Percentiles rank a stretch among this genome's conserved stretches.
Evolutionary conservation across 116 monocot species (phyloP).

Genomic region (Dioscorea cayenensis): DNA sequence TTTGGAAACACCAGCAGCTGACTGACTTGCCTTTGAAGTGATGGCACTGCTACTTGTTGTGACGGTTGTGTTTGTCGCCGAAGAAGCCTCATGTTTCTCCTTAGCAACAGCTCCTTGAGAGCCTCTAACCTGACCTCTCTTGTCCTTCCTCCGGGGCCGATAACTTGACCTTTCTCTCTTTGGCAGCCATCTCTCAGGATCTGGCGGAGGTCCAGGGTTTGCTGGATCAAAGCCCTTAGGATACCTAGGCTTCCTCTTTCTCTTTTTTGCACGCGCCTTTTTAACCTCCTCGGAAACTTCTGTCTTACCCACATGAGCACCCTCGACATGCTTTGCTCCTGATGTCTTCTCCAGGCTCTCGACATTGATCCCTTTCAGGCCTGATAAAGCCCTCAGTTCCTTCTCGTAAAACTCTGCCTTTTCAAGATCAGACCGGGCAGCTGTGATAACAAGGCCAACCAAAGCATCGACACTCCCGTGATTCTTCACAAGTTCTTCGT

Average conservation of each 20-base stretch:
- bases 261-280: constrained; percentile 72
- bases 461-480: constrained; percentile 54
- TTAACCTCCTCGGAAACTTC: constrained; percentile 57
- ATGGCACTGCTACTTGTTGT: constrained; percentile 1
- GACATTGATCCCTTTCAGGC: constrained; percentile 59
- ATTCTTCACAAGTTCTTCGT: constrained; percentile 63
- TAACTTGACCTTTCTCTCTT: constrained; percentile 89
- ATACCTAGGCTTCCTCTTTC: constrained; percentile 84
- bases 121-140: constrained; percentile 79
- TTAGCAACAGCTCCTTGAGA: constrained; percentile 75
- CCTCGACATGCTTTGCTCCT: constrained; percentile 65
- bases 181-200: constrained; percentile 94
- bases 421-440: constrained; percentile 48
- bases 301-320: constrained; percentile 19
- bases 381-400: constrained; percentile 49
- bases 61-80: constrained; percentile 6
- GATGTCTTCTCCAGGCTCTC: constrained; percentile 74
- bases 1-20: constrained; percentile 16
- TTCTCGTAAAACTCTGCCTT: constrained; percentile 89
- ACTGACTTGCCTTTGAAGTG: constrained; percentile 33
- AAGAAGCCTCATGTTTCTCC: constrained; percentile 57
- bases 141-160: constrained; percentile 90
- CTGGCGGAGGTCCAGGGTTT: constrained; percentile 89
- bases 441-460: constrained; percentile 65
- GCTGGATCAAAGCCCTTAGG: constrained; percentile 92